Conservation (phyloP, 139 green algal genomes). For the Coelastrella sp. region DNA sequence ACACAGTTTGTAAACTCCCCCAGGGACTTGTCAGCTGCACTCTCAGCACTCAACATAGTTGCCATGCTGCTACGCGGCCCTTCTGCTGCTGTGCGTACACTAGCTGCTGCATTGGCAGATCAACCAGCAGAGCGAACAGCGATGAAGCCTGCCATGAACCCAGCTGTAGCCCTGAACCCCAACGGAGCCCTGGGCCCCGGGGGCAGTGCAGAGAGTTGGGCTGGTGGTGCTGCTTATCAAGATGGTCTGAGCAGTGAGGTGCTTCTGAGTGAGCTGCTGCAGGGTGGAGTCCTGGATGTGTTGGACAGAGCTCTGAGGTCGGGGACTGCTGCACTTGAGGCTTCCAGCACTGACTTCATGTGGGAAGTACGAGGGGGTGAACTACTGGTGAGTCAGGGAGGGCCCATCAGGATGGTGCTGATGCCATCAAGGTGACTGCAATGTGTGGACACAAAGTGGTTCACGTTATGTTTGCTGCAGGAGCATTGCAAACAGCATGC, state of each 20-base stretch:
- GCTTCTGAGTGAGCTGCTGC: conserved; percentile 5
- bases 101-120: conserved; percentile 13
- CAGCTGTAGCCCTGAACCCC: background rate
- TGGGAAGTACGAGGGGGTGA: conserved; percentile 20
- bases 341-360: conserved; percentile 13
- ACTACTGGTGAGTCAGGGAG: background rate
- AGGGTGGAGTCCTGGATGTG: conserved; percentile 12
- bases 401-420: too few relatives aligned
- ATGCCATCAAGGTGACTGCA: too few relatives aligned
- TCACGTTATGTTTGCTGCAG: too few relatives aligned
- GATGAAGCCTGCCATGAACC: background rate
- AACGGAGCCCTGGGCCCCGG: background rate
- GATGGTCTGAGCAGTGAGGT: background rate
- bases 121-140: background rate
- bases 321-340: background rate
- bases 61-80: conserved; percentile 16
- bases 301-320: conserved; percentile 22
- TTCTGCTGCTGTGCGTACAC: background rate
- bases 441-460: too few relatives aligned
- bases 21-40: background rate
- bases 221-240: background rate
- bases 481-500: too few relatives aligned
- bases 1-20: background rate
- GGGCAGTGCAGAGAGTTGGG: background rate
- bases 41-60: conserved; percentile 14